A percentile compares a stretch with the other conserved stretches of the same genome.
phyloP scores from a whole-genome alignment of 2,329 filamentous ascomycete species.

The Parascedosporium putredinis region DNA sequence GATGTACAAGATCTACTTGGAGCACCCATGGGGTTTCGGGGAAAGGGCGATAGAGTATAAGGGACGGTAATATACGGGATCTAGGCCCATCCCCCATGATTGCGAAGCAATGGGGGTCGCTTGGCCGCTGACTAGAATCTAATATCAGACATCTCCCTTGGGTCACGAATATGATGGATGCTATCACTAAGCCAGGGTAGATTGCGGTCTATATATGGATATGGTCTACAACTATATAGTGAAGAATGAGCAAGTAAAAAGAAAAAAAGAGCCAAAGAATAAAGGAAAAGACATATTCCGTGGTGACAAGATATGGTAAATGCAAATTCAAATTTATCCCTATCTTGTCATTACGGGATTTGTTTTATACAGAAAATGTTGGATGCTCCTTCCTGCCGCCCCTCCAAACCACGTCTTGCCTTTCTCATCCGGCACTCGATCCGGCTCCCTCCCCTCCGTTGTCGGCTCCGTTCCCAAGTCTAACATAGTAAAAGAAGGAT shows the following conservation, averaged over 20 bases:
- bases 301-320: background rate
- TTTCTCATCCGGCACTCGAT: background rate
- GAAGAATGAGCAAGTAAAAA: background rate
- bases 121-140: too few species aligned
- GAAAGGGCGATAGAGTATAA: too few species aligned
- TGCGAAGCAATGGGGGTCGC: too few species aligned
- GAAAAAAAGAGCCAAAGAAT: background rate
- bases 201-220: too few species aligned
- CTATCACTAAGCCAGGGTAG: too few species aligned
- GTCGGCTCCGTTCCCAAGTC: background rate
- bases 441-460: background rate
- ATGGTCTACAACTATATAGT: too few species aligned
- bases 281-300: background rate
- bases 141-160: too few species aligned
- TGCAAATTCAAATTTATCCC: conserved; percentile 1
- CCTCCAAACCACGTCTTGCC: background rate
- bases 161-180: too few species aligned
- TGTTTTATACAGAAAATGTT: conserved; percentile 3
- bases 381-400: background rate
- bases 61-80: too few species aligned
- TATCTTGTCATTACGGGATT: conserved; percentile 3
- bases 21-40: too few species aligned
- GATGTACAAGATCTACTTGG: too few species aligned
- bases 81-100: too few species aligned
- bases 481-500: conserved; percentile 3